Evolutionary conservation across 306 rosid species (phyloP).

Genomic region (Bauhinia variegata): DNA sequence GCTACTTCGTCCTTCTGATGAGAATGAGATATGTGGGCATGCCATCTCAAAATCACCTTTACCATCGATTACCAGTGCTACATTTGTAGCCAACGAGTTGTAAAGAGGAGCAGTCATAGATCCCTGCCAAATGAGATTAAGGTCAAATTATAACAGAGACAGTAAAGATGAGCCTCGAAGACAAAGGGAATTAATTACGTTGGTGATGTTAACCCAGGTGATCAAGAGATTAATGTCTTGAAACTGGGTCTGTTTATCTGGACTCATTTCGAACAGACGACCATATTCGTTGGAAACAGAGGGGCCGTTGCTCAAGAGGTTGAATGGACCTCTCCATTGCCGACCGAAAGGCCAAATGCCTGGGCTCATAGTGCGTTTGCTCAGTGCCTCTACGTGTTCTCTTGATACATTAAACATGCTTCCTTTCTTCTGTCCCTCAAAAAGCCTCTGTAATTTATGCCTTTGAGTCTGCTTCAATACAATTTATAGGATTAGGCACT

Average conservation of each 20-base stretch:
- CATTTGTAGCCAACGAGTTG: constrained; percentile 57
- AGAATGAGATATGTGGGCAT: constrained; percentile 56
- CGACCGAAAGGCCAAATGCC: constrained; percentile 63
- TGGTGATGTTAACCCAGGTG: constrained; percentile 57
- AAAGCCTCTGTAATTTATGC: constrained; percentile 46
- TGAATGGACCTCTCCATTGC: constrained; percentile 45
- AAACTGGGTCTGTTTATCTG: constrained; percentile 36
- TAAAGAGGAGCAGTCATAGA: constrained; percentile 53
- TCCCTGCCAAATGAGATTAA: constrained; percentile 34
- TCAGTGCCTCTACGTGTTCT: constrained; percentile 49
- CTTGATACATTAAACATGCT: constrained; percentile 50
- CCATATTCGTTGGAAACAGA: constrained; percentile 57
- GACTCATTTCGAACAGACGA: constrained; percentile 46
- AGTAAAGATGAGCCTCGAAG: neutral
- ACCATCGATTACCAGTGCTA: constrained; percentile 51
- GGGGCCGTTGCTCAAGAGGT: constrained; percentile 47
- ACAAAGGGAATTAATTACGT: constrained; percentile 17
- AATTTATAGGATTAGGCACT: neutral
- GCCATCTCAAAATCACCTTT: constrained; percentile 64
- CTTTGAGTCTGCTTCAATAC: constrained; percentile 37
- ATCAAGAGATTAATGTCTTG: constrained; percentile 48
- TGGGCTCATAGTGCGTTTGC: constrained; percentile 30
- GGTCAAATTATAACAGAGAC: neutral
- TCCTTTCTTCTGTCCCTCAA: constrained; percentile 50
- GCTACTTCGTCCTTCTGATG: neutral